Base-by-base conservation (phyloP, 805 yeast species). In the Brettanomyces naardenensis region DNA sequence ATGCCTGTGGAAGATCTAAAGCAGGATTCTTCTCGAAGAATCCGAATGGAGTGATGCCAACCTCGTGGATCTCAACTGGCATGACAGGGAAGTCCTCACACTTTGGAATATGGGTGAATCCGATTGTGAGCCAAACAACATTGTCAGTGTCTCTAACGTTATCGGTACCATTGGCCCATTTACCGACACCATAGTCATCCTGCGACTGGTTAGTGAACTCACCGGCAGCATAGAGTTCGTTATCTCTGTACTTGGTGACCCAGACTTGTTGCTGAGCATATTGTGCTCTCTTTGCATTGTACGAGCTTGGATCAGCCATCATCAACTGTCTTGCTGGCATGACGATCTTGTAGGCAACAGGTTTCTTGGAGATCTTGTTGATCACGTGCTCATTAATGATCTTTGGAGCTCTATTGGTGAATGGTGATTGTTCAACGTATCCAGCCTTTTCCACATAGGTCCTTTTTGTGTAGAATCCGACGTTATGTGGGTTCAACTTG, bases 61-160 rank as follows among this genome's bases (percentile, higher is more conserved):
- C 77, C 51, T 70, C 75, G 65, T 80, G 78, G 45, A 77, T 78
- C 62, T 83, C 94, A 40, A 80, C 84, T 25, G 92, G 89, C 94
- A 83, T 83, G 37, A 83, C 89, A 35, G 94, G 94, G 80, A 84
- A 83, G 59, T 83, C 90, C 64, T 83, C 94, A 27, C 80, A 77
- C 53, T 85, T 72, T 51, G 92, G 92, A 51, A 82, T 73, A 56
- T 83, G 94, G 3, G 90, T 83, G 65, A 83, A 72, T 20, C 86
- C 88, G 56, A 83, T 58, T 33, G 92, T 82, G 46, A 84, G 82
- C 89, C 90, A 83, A 31, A 83, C 80, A 43, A 83, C 87, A 41
- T 76, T 57, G 49, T 83, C 89, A 15, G 78, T 78, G 59, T 82
- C 73, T 73, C 89, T 78, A 26, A 82, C 86, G 26, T 62, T 54